A percentile compares a stretch with the other conserved stretches of the same genome.
Conservation (phyloP, 2,329 filamentous ascomycete species). For the Aspergillus chevalieri region DNA sequence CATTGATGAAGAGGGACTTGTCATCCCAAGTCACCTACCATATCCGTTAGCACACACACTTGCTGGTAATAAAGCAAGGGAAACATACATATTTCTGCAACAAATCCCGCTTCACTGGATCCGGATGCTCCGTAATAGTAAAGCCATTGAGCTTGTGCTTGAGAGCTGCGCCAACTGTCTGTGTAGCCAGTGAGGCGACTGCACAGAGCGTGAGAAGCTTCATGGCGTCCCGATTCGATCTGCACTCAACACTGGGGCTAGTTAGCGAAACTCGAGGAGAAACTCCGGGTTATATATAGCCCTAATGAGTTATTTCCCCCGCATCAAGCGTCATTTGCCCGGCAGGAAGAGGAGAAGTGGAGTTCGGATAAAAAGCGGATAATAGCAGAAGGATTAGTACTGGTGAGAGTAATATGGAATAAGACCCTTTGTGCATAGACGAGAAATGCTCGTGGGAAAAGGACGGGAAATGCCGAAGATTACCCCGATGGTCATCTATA, state of each 20-base stretch:
- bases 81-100: conserved; percentile 52
- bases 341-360: neutral
- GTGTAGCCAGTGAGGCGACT: conserved; percentile 36
- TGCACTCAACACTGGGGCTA: neutral
- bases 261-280: too few relatives aligned
- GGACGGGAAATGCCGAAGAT: too few relatives aligned
- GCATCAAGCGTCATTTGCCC: neutral
- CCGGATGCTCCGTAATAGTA: conserved; percentile 37
- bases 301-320: neutral
- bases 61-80: neutral
- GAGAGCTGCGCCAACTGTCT: conserved; percentile 44
- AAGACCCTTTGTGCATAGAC: neutral
- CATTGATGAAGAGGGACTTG: conserved; percentile 62
- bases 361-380: neutral
- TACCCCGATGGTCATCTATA: too few relatives aligned
- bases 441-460: too few relatives aligned
- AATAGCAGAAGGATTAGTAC: neutral
- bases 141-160: conserved; percentile 46
- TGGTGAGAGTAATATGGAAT: neutral
- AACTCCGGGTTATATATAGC: neutral
- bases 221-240: conserved; percentile 21
- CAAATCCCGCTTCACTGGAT: conserved; percentile 40
- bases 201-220: conserved; percentile 31
- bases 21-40: conserved; percentile 62
- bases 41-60: neutral